These are phyloP conservation scores for Echites panduratus DNA, from an alignment of 257 asterid species.

Conservation along the genomic window DNA sequence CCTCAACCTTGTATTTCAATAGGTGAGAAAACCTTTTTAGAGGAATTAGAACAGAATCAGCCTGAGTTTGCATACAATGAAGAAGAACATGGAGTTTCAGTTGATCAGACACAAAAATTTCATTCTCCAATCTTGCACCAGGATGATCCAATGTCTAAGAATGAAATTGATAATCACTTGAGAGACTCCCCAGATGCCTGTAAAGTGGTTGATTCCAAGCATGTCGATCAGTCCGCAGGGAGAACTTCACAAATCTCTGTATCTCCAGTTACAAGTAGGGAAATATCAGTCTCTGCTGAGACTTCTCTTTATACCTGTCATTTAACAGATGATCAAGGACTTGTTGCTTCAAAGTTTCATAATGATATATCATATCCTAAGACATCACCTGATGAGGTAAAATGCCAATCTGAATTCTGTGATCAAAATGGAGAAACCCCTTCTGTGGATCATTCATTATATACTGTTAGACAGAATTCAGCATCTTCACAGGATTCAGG, in stretches of 20 bases:
- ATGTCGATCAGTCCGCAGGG: not conserved
- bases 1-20: not conserved
- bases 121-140: not conserved
- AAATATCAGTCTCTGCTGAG: not conserved
- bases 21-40: slow-evolving; percentile 6
- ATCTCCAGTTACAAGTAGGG: slow-evolving; percentile 6
- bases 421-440: slow-evolving; percentile 4
- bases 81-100: slow-evolving; percentile 8
- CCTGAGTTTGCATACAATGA: not conserved
- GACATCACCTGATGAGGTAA: not conserved
- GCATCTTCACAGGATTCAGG: not conserved
- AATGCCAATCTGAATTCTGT: not conserved
- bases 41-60: slow-evolving; percentile 2
- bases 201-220: slow-evolving; percentile 9
- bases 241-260: not conserved
- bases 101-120: not conserved
- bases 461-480: not conserved
- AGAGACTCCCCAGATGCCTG: not conserved
- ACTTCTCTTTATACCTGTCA: not conserved
- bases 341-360: not conserved
- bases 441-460: slow-evolving; percentile 3
- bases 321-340: not conserved
- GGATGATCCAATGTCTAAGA: slow-evolving; percentile 3
- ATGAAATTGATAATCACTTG: not conserved
- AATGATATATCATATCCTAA: not conserved